These are phyloP conservation scores for Ascocoryne sarcoides DNA, from an alignment of 2,329 filamentous ascomycete species.

Conservation along the genomic window DNA sequence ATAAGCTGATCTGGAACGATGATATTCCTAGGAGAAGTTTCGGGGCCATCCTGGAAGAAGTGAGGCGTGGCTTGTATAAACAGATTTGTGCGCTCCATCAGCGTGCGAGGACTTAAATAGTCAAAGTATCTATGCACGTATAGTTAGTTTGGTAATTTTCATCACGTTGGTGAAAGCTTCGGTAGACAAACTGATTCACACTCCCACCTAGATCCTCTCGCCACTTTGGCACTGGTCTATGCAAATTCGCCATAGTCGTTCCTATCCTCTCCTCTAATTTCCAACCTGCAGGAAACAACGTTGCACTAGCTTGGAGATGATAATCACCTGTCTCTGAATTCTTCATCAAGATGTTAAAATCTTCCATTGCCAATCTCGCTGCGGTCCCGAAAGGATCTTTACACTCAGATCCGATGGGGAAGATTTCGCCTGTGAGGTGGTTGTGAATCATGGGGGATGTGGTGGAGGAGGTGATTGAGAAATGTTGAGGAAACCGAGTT, in stretches of 20 bases:
- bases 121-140: conserved; percentile 33
- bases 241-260: conserved; percentile 38
- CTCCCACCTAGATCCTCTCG: conserved; percentile 35
- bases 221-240: conserved; percentile 40
- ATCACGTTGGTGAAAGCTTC: too few relatives aligned
- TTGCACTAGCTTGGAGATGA: conserved; percentile 41
- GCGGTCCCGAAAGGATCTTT: conserved; percentile 40
- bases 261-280: conserved; percentile 39
- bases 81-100: conserved; percentile 41
- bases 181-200: conserved; percentile 39
- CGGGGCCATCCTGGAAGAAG: conserved; percentile 37
- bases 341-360: conserved; percentile 40
- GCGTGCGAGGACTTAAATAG: conserved; percentile 33
- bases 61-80: conserved; percentile 40
- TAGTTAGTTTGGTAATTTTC: conserved; percentile 3
- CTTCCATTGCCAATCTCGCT: conserved; percentile 41
- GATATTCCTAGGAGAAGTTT: conserved; percentile 31
- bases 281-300: conserved; percentile 45
- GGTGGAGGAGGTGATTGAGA: conserved; percentile 29
- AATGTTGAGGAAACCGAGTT: conserved; percentile 35
- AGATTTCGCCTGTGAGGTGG: conserved; percentile 35
- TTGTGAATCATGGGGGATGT: conserved; percentile 32
- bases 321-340: conserved; percentile 37
- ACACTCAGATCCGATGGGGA: conserved; percentile 29
- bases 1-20: too few relatives aligned